phyloP scores from a whole-genome alignment of 1,139 yeast genomes.

The Magnusiomyces ingens region DNA sequence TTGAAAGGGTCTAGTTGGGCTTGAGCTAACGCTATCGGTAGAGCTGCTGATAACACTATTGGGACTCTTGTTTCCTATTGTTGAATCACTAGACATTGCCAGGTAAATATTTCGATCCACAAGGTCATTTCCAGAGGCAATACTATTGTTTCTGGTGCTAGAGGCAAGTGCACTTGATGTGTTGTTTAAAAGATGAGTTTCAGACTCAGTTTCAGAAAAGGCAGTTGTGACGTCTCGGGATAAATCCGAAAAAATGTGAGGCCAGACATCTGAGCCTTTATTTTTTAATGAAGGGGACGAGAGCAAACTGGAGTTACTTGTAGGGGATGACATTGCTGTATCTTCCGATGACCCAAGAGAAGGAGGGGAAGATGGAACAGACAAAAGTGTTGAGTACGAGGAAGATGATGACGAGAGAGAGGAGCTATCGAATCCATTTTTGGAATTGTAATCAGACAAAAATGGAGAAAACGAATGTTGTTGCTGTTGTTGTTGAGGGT shows the following conservation, averaged over 20 bases:
- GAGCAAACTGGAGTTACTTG: background rate
- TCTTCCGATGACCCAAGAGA: slow-evolving; percentile 9
- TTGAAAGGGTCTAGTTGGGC: background rate
- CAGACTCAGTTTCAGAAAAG: background rate
- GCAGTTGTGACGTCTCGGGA: background rate
- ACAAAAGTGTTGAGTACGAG: slow-evolving; percentile 7
- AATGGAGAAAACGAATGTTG: slow-evolving; percentile 4
- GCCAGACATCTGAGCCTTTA: background rate
- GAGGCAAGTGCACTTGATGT: background rate
- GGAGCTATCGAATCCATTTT: background rate
- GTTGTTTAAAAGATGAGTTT: background rate
- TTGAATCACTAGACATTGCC: background rate
- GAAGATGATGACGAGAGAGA: slow-evolving; percentile 10
- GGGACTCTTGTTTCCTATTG: background rate
- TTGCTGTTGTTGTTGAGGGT: background rate
- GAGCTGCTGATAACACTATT: background rate
- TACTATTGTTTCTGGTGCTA: background rate
- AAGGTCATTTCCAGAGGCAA: too few species aligned
- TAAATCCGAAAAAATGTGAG: background rate
- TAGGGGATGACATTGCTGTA: background rate
- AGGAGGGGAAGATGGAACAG: slow-evolving; percentile 17
- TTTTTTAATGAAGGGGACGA: background rate
- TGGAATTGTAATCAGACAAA: background rate
- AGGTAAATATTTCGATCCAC: too few species aligned
- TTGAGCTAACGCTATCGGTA: background rate